Base-by-base conservation (phyloP, 2,329 filamentous ascomycete species). In the Dendrostoma leiphaemia region DNA sequence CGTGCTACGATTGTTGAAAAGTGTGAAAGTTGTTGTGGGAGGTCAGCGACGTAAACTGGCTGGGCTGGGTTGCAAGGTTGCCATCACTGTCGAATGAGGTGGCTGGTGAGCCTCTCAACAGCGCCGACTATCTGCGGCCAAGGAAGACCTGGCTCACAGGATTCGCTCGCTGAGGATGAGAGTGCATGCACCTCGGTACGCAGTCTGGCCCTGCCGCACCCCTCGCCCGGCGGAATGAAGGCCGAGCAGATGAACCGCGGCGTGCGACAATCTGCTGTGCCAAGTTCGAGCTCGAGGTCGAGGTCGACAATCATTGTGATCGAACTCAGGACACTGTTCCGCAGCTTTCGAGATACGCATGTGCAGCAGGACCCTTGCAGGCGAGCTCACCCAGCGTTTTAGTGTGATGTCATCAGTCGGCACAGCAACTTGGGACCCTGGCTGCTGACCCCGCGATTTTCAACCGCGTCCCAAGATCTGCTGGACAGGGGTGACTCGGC, bases 401-500 rank as follows among this genome's bases (percentile, higher is more conserved):
- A n/a, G 43, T 12, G 50, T 53, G 50, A 53, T 53, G 50, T 53
- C 50, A 53, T 53, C 26, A 43, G 48, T 51, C 48, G 38, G 38
- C 29, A 26, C 37, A 19, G 37, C 19, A 26, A 21, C 28, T 24
- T 32, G 15, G 21, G 23, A 24, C 17, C 50, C 43, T 26, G n/a
- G 17, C 24, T 29, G 28, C 37, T 26, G 19, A 34, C 48, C 37
- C 37, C 48, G 37, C 48, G 29, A 17, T 34, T n/a, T n/a, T 31
- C 38, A 31, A 26, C 19, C 15, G 34, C 17, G 37, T 28, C 44
- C 44, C 21, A 38, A 31, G 19, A 38, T 24, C 45, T 5, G 45
- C 21, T 23, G 35, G 45, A 47, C 45, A 47, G 21, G 45, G 45
- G 35, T 47, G 31, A 8, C 15, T 37, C 34, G 37, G 44, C 41